Conservation (phyloP, 2,329 filamentous ascomycete genomes). For the Fusarium xyrophilum region DNA sequence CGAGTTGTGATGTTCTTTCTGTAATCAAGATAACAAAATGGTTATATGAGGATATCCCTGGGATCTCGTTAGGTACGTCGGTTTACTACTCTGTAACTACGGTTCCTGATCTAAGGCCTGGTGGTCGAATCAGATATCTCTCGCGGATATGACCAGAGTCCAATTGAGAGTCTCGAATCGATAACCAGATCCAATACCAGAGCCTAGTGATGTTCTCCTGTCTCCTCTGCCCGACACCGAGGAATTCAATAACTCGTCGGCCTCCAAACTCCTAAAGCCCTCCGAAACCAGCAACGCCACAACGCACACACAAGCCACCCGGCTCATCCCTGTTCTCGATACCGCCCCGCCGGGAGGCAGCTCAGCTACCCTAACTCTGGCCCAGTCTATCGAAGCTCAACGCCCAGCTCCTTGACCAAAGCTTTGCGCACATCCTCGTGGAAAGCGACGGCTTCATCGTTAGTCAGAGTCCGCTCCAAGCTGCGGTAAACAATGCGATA, state of each 20-base stretch:
- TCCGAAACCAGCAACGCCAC: constrained; percentile 26
- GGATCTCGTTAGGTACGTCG: neutral
- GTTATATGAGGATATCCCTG: neutral
- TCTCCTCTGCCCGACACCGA: neutral
- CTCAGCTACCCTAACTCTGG: constrained; percentile 8
- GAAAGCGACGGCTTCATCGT: constrained; percentile 77
- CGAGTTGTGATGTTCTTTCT: neutral
- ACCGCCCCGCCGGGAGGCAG: constrained; percentile 30
- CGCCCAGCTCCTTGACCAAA: constrained; percentile 74
- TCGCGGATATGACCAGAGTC: neutral
- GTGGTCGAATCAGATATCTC: neutral
- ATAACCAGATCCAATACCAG: neutral
- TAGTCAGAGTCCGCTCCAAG: constrained; percentile 87
- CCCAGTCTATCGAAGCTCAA: constrained; percentile 61
- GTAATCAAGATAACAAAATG: neutral
- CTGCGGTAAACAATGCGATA: constrained; percentile 95
- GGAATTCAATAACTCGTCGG: neutral
- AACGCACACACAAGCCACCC: constrained; percentile 18
- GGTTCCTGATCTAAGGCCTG: neutral
- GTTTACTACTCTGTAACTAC: neutral
- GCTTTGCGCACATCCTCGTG: constrained; percentile 72
- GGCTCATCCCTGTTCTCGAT: constrained; percentile 10
- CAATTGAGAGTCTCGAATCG: neutral
- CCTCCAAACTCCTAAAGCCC: neutral
- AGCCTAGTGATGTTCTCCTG: neutral